phyloP scores from a whole-genome alignment of 228 moss, liverwort and hornwort species.

The Sphagnum fallax region DNA sequence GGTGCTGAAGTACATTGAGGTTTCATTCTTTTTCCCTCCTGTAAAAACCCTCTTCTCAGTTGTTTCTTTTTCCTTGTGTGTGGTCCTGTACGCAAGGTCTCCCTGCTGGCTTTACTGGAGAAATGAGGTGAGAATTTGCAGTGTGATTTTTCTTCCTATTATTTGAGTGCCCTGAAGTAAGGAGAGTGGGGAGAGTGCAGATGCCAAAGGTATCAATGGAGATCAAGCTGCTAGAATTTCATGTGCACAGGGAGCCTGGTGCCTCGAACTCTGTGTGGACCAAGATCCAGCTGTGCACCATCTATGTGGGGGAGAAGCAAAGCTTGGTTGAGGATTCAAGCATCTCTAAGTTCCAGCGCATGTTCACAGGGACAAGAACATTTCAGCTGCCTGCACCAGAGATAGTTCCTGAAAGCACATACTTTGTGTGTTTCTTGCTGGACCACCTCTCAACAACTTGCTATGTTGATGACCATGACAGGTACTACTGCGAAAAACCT shows the following conservation, averaged over 20 bases:
- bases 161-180: no score
- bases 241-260: slow-evolving; percentile 60
- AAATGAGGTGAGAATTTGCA: no score
- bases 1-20: slow-evolving; percentile 59
- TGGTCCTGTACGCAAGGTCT: no score
- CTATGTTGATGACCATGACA: slow-evolving; percentile 54
- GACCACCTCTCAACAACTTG: slow-evolving; percentile 56
- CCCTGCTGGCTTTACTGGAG: no score
- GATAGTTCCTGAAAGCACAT: slow-evolving; percentile 30
- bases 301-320: slow-evolving; percentile 58
- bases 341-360: slow-evolving; percentile 42
- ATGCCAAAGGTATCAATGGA: slow-evolving; percentile 78
- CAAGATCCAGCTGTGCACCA: slow-evolving; percentile 51
- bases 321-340: slow-evolving; percentile 36
- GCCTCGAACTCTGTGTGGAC: slow-evolving; percentile 48
- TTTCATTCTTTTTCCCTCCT: neutral
- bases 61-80: no score
- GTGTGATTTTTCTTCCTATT: no score
- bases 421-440: slow-evolving; percentile 46
- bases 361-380: slow-evolving; percentile 43
- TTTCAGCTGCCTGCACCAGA: slow-evolving; percentile 24
- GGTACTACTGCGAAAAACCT: slow-evolving; percentile 11
- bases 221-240: slow-evolving; percentile 74
- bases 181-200: slow-evolving; percentile 10
- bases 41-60: no score